A percentile compares a stretch with the other conserved stretches of the same genome.
Evolutionary conservation across 306 rosid species (phyloP).

Genomic region (Styphnolobium japonicum): DNA sequence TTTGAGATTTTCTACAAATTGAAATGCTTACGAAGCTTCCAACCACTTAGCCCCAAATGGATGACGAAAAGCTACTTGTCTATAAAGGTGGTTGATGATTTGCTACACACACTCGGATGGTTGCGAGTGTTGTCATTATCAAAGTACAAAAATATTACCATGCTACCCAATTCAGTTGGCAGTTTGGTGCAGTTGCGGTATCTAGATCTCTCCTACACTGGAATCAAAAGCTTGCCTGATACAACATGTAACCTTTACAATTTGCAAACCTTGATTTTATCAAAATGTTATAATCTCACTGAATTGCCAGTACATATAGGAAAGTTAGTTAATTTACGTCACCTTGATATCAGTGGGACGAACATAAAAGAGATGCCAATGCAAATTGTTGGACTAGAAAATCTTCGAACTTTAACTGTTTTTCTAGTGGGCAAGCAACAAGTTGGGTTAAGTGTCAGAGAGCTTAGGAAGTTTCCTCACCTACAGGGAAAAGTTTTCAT

Average conservation of each 20-base stretch:
- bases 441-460: no score
- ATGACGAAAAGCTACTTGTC: neutral
- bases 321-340: neutral
- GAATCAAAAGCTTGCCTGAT: neutral
- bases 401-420: neutral
- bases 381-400: neutral
- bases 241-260: neutral
- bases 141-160: neutral
- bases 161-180: neutral
- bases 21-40: neutral
- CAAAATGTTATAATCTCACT: neutral
- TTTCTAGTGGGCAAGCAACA: neutral
- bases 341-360: neutral
- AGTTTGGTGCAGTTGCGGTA: conserved; percentile 18
- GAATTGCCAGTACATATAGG: neutral
- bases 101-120: neutral
- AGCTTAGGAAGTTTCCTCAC: no score
- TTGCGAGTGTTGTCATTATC: neutral
- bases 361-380: neutral
- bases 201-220: neutral
- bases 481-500: neutral
- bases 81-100: neutral
- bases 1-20: neutral
- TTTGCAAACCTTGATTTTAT: conserved; percentile 21
- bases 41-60: neutral